Base-by-base conservation (phyloP, 345 rosid species). In the Lepidium sativum region DNA sequence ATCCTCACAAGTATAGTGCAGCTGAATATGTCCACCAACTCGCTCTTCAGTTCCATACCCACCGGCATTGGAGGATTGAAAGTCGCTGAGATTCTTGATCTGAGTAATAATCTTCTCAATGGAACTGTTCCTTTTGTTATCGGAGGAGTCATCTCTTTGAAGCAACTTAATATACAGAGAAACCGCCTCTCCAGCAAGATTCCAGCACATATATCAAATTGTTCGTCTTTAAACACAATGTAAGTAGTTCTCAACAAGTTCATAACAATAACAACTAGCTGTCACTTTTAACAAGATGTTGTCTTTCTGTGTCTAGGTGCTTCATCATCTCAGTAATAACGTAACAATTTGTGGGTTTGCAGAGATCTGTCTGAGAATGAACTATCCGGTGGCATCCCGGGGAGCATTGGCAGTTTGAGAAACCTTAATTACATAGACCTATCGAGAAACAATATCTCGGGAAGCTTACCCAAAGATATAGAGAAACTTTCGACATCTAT, bases 401-500 rank as follows among this genome's bases (percentile, higher is more conserved):
- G 79, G 17, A 84, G 80, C 65, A 65, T 87, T 56, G 86, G 83
- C 18, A 82, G 82, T 67, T 80, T 92, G 29, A 66, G 80, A 52
- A 77, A 75, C 73, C 91, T 92, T 32, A 43, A 81, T 65, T 62
- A 77, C 57, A 87, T 90, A 33, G 98, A 90, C 79, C 72, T 89
- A 48, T 92, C 98, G 1, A 72, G 70, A 27, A 92, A 92, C 78
- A 60, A 68, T 49, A 86, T 92, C 47, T 77, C 80, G 2, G 96
- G 96, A 70, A 72, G 78, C 63, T 66, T 92, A 65, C 95, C 98
- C 1, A 87, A 90, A 78, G 87, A 87, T 65, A 79, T 92, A 23
- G 78, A 80, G 38, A 83, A 87, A 68, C 96, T 92, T 35, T 83
- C 89, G 14, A 92, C 79, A 79, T 92, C 76, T 87, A 96, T 16